phyloP scores from a whole-genome alignment of 805 yeast genomes.

The Nakazawaea ambrosiae region DNA sequence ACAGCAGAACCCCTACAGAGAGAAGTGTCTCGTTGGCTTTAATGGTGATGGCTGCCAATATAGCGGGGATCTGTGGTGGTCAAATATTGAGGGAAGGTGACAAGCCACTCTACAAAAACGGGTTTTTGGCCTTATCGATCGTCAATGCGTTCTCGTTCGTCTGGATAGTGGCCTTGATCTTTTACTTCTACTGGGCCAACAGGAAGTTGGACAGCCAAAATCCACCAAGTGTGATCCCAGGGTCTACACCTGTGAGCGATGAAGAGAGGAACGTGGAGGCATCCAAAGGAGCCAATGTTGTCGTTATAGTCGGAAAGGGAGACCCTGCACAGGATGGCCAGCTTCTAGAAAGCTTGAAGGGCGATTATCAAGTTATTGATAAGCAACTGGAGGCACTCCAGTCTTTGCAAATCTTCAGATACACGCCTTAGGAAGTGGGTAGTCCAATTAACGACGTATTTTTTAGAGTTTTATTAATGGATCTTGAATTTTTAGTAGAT shows the following conservation, averaged over 20 bases:
- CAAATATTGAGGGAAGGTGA: constrained; percentile 14
- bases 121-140: constrained; percentile 11
- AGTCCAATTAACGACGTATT: neutral
- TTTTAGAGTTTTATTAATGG: neutral
- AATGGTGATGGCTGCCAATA: constrained; percentile 15
- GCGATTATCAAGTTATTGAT: constrained; percentile 2
- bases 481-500: too few relatives aligned
- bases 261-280: neutral
- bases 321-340: neutral
- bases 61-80: constrained; percentile 16
- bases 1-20: constrained; percentile 12
- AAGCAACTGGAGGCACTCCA: neutral
- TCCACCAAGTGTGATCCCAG: neutral
- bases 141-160: constrained; percentile 9
- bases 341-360: neutral
- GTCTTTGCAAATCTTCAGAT: neutral
- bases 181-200: neutral
- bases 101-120: constrained; percentile 13
- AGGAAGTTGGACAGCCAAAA: neutral
- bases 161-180: constrained; percentile 8
- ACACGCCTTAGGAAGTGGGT: neutral
- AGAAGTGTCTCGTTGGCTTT: constrained; percentile 14
- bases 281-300: neutral
- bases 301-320: constrained; percentile 8
- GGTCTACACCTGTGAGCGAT: neutral